Conservation (phyloP, 441 rosid species). For the Erodium moschatum region DNA sequence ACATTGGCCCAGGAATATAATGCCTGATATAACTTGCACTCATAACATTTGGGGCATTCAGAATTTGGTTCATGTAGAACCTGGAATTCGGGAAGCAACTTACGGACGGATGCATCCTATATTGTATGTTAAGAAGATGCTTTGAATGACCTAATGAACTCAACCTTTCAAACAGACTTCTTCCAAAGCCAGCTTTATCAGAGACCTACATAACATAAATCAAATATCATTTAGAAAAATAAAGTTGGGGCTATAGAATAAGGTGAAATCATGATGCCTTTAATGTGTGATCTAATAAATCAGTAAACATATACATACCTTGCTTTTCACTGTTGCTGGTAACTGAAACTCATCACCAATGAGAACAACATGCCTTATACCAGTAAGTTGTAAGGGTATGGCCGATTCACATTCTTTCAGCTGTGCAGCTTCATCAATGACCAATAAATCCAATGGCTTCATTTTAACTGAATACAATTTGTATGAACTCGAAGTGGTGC, state of each 20-base stretch:
- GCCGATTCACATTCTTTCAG: constrained; percentile 22
- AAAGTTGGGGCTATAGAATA: not conserved
- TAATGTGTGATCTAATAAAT: not conserved
- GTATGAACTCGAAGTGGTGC: constrained; percentile 19
- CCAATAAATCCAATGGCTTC: constrained; percentile 14
- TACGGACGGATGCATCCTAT: constrained; percentile 15
- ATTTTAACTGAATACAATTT: constrained; percentile 12
- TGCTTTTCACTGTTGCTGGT: constrained; percentile 19
- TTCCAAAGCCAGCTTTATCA: constrained; percentile 16
- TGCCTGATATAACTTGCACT: not conserved
- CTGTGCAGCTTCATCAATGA: constrained; percentile 26
- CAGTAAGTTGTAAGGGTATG: constrained; percentile 21
- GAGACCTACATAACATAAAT: constrained; percentile 12
- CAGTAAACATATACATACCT: not conserved
- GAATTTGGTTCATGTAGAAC: constrained; percentile 8
- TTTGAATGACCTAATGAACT: constrained; percentile 5
- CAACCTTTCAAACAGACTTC: constrained; percentile 15
- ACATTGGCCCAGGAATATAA: constrained; percentile 12
- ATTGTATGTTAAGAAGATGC: constrained; percentile 15
- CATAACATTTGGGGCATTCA: constrained; percentile 8
- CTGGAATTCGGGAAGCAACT: constrained; percentile 11
- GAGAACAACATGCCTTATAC: constrained; percentile 16
- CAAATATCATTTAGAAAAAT: not conserved
- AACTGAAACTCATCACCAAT: constrained; percentile 14
- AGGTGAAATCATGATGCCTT: not conserved